Percentiles rank a stretch among this genome's conserved stretches.
phyloP scores from a whole-genome alignment of 2,329 filamentous ascomycete genomes.

The Phyllosticta citrichinensis region DNA sequence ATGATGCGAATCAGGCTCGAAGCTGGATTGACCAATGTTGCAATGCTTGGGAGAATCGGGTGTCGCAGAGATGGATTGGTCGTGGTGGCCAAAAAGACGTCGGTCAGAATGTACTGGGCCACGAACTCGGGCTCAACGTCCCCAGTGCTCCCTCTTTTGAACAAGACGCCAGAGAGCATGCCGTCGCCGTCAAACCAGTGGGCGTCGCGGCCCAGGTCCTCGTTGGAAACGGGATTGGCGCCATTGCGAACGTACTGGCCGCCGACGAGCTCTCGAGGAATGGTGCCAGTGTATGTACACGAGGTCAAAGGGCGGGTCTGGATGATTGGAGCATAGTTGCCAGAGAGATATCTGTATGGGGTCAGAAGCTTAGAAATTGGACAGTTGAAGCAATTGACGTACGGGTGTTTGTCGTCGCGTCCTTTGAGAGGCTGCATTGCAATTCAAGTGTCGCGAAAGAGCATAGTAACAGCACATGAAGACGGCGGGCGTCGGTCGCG shows the following conservation, averaged over 20 bases:
- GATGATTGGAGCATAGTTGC: slow-evolving; percentile 60
- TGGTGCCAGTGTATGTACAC: slow-evolving; percentile 47
- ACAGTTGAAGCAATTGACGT: slow-evolving; percentile 12
- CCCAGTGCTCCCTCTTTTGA: slow-evolving; percentile 32
- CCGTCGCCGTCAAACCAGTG: slow-evolving; percentile 71
- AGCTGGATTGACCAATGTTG: slow-evolving; percentile 53
- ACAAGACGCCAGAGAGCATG: slow-evolving; percentile 60
- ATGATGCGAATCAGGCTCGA: slow-evolving; percentile 43
- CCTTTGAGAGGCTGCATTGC: slow-evolving; percentile 23
- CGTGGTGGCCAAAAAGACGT: slow-evolving; percentile 49
- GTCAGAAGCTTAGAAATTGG: neutral
- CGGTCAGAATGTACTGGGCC: slow-evolving; percentile 60
- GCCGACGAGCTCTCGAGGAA: slow-evolving; percentile 55
- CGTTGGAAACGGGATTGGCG: slow-evolving; percentile 55
- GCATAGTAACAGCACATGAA: neutral
- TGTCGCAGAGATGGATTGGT: slow-evolving; percentile 37
- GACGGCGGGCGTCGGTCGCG: neutral
- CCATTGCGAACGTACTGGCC: slow-evolving; percentile 66
- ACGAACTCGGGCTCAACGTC: slow-evolving; percentile 52
- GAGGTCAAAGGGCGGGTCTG: slow-evolving; percentile 45
- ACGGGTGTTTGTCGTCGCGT: slow-evolving; percentile 29
- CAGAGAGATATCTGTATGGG: slow-evolving; percentile 45
- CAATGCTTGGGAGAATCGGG: slow-evolving; percentile 57
- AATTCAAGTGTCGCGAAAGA: neutral
- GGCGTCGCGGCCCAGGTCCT: slow-evolving; percentile 50